phyloP scores from a whole-genome alignment of 1,139 yeast genomes.

The Kurtzmaniella quercitrusa region DNA sequence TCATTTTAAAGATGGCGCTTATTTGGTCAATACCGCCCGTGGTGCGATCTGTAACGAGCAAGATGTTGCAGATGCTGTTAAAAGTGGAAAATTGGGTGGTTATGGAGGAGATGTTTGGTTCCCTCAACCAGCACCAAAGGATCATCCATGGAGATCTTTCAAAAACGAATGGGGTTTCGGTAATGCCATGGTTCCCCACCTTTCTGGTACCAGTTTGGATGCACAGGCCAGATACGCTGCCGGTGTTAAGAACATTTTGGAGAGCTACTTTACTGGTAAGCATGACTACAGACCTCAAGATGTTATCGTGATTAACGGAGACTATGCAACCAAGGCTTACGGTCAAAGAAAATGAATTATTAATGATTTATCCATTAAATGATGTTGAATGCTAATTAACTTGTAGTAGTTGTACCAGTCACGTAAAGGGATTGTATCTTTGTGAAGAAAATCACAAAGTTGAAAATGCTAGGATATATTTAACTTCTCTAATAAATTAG shows the following conservation, averaged over 20 bases:
- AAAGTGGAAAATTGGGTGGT: conserved; percentile 66
- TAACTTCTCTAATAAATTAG: neutral
- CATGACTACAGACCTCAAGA: conserved; percentile 71
- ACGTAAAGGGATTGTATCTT: too few species aligned
- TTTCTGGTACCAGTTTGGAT: conserved; percentile 75
- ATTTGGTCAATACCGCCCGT: conserved; percentile 80
- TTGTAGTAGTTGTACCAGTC: too few species aligned
- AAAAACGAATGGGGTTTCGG: conserved; percentile 65
- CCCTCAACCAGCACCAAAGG: conserved; percentile 75
- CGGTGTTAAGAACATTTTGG: conserved; percentile 65
- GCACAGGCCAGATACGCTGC: conserved; percentile 73
- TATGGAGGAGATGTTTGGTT: conserved; percentile 87
- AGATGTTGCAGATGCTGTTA: conserved; percentile 72
- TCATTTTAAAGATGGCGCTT: conserved; percentile 73
- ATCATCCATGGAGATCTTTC: conserved; percentile 78
- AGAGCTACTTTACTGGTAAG: conserved; percentile 58
- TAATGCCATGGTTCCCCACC: conserved; percentile 84
- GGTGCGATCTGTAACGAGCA: conserved; percentile 74
- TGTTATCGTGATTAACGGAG: conserved; percentile 67
- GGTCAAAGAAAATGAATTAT: conserved; percentile 41
- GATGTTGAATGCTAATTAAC: neutral
- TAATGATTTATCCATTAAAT: neutral
- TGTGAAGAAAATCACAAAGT: too few species aligned
- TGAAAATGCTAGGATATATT: neutral
- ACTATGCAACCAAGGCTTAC: conserved; percentile 71